These are phyloP conservation scores for Pythium diclinum DNA, from an alignment of 352 stramenopile genomes.

Conservation along the genomic window DNA sequence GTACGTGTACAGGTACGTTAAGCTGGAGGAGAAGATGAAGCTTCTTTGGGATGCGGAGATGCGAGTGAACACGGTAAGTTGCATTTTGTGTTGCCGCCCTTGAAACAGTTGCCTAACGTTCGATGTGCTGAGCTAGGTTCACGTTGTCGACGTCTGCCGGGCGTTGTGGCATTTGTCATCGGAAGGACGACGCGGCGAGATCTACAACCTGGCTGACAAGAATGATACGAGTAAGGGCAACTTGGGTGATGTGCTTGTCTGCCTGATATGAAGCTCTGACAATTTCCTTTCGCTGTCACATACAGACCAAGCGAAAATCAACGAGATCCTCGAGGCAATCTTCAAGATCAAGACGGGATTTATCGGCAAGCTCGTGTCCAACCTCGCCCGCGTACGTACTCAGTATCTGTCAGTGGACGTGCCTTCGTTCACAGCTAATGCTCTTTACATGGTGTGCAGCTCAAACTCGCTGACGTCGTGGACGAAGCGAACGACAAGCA, in stretches of 20 bases:
- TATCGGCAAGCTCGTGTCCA: slow-evolving; percentile 83
- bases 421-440: too few species aligned
- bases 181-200: slow-evolving; percentile 43
- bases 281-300: not conserved
- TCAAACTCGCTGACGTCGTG: slow-evolving; percentile 78
- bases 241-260: too few species aligned
- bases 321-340: slow-evolving; percentile 64
- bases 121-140: slow-evolving; percentile 38
- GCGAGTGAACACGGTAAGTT: slow-evolving; percentile 77
- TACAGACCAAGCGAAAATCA: slow-evolving; percentile 78
- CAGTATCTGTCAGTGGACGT: too few species aligned
- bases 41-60: slow-evolving; percentile 85
- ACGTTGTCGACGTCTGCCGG: slow-evolving; percentile 74
- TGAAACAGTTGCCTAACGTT: not conserved
- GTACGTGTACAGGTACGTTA: slow-evolving; percentile 82
- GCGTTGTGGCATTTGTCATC: slow-evolving; percentile 74
- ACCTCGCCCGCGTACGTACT: slow-evolving; percentile 53
- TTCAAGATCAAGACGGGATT: slow-evolving; percentile 86
- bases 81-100: not conserved
- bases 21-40: slow-evolving; percentile 87
- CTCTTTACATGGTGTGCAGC: slow-evolving; percentile 15
- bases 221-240: slow-evolving; percentile 72
- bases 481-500: slow-evolving; percentile 90
- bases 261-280: not conserved
- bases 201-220: slow-evolving; percentile 87